phyloP scores from a whole-genome alignment of 768 basidiomycete species.

The Tulasnella sp. region DNA sequence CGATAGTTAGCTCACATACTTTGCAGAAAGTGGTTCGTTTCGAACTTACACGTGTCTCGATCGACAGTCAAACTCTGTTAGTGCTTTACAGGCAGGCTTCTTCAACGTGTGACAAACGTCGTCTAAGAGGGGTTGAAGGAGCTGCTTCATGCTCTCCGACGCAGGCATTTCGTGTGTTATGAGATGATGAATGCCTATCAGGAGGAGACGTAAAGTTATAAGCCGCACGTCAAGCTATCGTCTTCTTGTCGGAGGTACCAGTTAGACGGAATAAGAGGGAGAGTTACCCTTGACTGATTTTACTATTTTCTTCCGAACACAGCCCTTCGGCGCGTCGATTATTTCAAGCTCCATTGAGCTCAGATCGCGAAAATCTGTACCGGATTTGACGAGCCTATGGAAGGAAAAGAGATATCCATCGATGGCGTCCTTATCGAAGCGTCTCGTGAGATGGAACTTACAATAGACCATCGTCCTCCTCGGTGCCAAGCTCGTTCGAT shows the following conservation, averaged over 20 bases:
- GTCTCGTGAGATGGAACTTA: slow-evolving; percentile 30
- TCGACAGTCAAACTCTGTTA: slow-evolving; percentile 56
- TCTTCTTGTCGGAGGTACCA: too few relatives aligned
- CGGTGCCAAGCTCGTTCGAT: slow-evolving; percentile 48
- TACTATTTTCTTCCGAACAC: slow-evolving; percentile 55
- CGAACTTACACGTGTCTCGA: slow-evolving; percentile 64
- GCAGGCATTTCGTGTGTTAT: slow-evolving; percentile 47
- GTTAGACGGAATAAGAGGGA: too few relatives aligned
- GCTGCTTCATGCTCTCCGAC: slow-evolving; percentile 40
- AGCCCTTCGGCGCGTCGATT: slow-evolving; percentile 43
- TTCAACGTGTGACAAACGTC: slow-evolving; percentile 59
- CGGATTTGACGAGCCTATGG: slow-evolving; percentile 57
- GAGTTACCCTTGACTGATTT: slow-evolving; percentile 50
- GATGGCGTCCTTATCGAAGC: not conserved
- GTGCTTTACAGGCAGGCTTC: slow-evolving; percentile 62
- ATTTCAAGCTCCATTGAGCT: slow-evolving; percentile 63
- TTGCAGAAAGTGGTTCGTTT: too few relatives aligned
- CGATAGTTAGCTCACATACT: too few relatives aligned
- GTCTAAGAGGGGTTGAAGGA: slow-evolving; percentile 54
- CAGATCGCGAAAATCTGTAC: slow-evolving; percentile 80
- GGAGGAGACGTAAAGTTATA: too few relatives aligned
- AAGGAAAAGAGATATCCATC: not conserved
- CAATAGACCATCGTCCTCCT: slow-evolving; percentile 59
- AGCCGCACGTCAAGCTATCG: too few relatives aligned
- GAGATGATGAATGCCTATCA: slow-evolving; percentile 51